Evolutionary conservation across 371 early-diverging fungal genomes (phyloP), one percentile per base, ranked within the genome.

Genomic region (Apophysomyces sp.): DNA sequence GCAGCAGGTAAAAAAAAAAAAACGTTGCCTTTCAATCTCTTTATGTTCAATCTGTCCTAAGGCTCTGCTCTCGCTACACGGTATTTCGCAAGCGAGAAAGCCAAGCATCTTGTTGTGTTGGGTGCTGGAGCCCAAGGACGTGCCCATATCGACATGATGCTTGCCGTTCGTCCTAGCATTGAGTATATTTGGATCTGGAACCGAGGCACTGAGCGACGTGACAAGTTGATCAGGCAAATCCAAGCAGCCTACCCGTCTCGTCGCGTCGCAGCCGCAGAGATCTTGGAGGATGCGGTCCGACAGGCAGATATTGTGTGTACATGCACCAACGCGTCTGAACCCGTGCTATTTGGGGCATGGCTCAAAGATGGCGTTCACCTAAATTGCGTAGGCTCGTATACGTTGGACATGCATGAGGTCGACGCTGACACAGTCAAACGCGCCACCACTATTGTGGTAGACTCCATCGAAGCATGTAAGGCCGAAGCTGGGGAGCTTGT

Each of bases 41-140:
- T 49, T n/a, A 11, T 27, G 4, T 9, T 21, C 13, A 57, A 7
- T 28, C 28, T 28, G 2, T 31, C 28, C n/a, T 29, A 28, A 52
- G 86, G 85, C 6, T 86, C 85, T 5, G 87, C 82, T 7, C 57
- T 87, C 28, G 83, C 86, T 12, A 85, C 87, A 1, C 70, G 60
- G n/a, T 69, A 68, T 60, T 73, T 66, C 57, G 77, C 82, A 4
- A 26, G 64, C 9, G 59, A 63, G 21, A 59, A 69, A 15, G 66
- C 77, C 9, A 74, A 69, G 15, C 71, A 70, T 24, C 54, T 87
- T 62, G 72, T 85, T 26, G 72, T 87, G 7, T 81, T 87, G 64
- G 87, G 87, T 37, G 81, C 87, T 1, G 87, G 86, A 13, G 84
- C 86, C 4, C 87, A 87, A 66, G 81, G 77, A 11, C 71, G 77